Evolutionary conservation across 1,284 basidiomycete species (phyloP), one percentile per base, ranked within the genome.

Genomic region (Rhizoctonia solani): DNA sequence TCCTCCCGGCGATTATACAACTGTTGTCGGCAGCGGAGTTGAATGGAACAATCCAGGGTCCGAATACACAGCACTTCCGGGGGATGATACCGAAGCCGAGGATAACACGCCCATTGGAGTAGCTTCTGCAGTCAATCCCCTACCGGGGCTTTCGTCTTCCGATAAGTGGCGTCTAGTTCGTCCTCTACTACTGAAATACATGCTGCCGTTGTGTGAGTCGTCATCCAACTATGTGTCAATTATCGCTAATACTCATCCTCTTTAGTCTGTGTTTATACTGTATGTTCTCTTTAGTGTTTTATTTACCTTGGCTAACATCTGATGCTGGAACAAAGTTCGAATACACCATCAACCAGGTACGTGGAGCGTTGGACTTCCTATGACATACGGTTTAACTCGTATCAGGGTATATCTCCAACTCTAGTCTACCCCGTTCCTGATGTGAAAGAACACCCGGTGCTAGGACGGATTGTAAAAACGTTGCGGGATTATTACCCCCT

Each of bases 401-500:
- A 4, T 54, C 68, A 93, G 86, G 94, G 94, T 23, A 86, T 97
- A 11, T 86, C 93, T 11, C 95, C 96, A 0, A 98, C 94, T 0
- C 81, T 99, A 11, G 77, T 98, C 14, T 99, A 97, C 74, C 89
- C 93, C 0, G 83, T 97, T 11, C 96, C 96, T 0, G 78, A 82
- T 0, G 75, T 81, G 1, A 78, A 84, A 41, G 74, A 79, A 42
- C 79, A 87, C 74, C 81, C 88, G 73, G 73, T 95, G 50, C 77
- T 93, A 58, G 82, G 87, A 74, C 85, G 83, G 73, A 81, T 98
- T 68, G 93, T 98, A 71, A 87, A 91, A 72, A 88, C 87, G 0
- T 83, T 96, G 32, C 82, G 92, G 34, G 96, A 99, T 75, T 99
- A 96, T 76, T 98, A 98, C 77, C 95, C 95, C 4, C 83, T 96